A percentile compares a stretch with the other conserved stretches of the same genome.
Evolutionary conservation across 805 yeast species (phyloP).

Genomic region (Starmerella riodocensis): DNA sequence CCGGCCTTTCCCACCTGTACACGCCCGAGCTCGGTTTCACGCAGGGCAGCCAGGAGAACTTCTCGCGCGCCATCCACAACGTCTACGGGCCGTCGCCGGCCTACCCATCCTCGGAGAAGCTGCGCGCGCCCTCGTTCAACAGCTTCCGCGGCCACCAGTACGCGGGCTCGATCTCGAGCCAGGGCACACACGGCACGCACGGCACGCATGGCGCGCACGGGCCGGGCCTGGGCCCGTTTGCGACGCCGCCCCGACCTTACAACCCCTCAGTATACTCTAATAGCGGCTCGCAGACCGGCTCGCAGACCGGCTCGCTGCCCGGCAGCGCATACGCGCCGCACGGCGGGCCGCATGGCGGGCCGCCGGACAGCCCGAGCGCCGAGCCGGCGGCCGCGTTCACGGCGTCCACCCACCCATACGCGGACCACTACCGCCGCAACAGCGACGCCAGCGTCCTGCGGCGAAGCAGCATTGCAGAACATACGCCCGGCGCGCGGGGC

Average conservation of each 20-base stretch:
- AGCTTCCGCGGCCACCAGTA: neutral
- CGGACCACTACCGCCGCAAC: neutral
- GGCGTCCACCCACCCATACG: neutral
- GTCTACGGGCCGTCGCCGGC: conserved; percentile 18
- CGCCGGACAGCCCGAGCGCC: neutral
- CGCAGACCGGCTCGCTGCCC: too few species aligned
- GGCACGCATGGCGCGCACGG: too few species aligned
- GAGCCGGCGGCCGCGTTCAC: neutral
- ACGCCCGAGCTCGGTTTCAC: conserved; percentile 12
- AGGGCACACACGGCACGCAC: too few species aligned
- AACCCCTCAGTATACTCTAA: too few species aligned
- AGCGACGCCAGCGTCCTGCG: neutral
- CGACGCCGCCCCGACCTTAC: conserved; percentile 14
- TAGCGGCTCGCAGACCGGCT: too few species aligned
- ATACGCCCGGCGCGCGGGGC: too few species aligned
- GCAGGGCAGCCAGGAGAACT: conserved; percentile 19
- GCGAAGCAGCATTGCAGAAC: too few species aligned
- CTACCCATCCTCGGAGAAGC: conserved; percentile 16
- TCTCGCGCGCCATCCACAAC: conserved; percentile 20
- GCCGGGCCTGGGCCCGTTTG: conserved; percentile 13
- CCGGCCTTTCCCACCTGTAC: conserved; percentile 3
- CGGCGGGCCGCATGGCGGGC: too few species aligned
- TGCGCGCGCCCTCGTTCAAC: conserved; percentile 11
- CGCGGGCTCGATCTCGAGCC: neutral
- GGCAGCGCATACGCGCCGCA: too few species aligned